These are phyloP conservation scores for Patellaria atrata DNA, from an alignment of 495 filamentous ascomycete species.

Conservation along the genomic window DNA sequence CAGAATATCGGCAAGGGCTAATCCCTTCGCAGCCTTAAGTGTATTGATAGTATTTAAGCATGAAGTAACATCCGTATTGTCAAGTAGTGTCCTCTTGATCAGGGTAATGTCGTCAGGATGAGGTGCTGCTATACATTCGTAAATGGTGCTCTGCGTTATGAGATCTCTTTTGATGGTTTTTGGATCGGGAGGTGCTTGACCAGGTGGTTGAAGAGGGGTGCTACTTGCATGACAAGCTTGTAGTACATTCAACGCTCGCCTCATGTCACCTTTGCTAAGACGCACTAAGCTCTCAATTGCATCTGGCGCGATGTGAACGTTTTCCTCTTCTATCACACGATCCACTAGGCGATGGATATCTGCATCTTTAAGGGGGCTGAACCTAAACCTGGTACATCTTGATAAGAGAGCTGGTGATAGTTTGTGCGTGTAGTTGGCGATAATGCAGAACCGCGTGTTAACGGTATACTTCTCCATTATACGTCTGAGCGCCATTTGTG, in stretches of 20 bases:
- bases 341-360: slow-evolving; percentile 79
- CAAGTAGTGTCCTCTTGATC: slow-evolving; percentile 70
- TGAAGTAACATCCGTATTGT: slow-evolving; percentile 68
- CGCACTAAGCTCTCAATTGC: slow-evolving; percentile 68
- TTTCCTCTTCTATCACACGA: slow-evolving; percentile 76
- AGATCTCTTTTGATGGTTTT: slow-evolving; percentile 50
- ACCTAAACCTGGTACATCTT: slow-evolving; percentile 87
- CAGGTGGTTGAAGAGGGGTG: slow-evolving; percentile 35
- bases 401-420: slow-evolving; percentile 89
- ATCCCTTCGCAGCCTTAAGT: slow-evolving; percentile 71
- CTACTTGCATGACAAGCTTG: slow-evolving; percentile 94
- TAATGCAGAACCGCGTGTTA: slow-evolving; percentile 96
- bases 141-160: slow-evolving; percentile 85
- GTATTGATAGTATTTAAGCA: slow-evolving; percentile 76
- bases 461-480: slow-evolving; percentile 99
- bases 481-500: slow-evolving; percentile 89
- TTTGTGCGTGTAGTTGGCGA: slow-evolving; percentile 98
- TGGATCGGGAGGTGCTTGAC: slow-evolving; percentile 34
- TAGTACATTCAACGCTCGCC: slow-evolving; percentile 83
- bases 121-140: slow-evolving; percentile 92
- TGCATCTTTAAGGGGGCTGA: slow-evolving; percentile 76
- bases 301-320: slow-evolving; percentile 64
- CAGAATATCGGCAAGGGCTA: slow-evolving; percentile 88
- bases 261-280: slow-evolving; percentile 91
- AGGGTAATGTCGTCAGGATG: slow-evolving; percentile 77